phyloP scores from a whole-genome alignment of 805 yeast genomes.

The Saccharomyces eubayanus region DNA sequence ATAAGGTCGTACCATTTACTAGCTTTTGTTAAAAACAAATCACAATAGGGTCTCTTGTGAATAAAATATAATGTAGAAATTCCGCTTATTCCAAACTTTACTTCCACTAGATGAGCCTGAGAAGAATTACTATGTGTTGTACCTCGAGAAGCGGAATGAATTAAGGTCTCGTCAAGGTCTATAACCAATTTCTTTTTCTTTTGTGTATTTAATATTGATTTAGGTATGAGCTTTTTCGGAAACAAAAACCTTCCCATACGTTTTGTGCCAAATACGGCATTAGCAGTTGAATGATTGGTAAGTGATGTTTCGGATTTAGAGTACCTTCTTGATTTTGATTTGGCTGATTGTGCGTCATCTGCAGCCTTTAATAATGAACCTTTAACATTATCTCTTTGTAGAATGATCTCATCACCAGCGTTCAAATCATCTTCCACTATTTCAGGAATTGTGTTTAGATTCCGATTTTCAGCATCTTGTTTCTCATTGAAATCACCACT shows the following conservation, averaged over 20 bases:
- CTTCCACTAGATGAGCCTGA: constrained; percentile 70
- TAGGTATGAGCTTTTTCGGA: constrained; percentile 37
- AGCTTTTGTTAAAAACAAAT: constrained; percentile 68
- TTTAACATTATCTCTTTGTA: constrained; percentile 27
- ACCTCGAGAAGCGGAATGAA: constrained; percentile 77
- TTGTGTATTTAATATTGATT: constrained; percentile 27
- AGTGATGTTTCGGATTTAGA: constrained; percentile 7
- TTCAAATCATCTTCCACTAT: constrained; percentile 23
- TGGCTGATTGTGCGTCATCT: constrained; percentile 2
- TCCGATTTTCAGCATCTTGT: background rate
- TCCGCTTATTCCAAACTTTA: constrained; percentile 47
- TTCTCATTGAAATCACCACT: background rate
- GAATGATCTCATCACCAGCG: constrained; percentile 23
- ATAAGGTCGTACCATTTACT: constrained; percentile 82
- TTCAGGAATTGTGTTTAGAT: constrained; percentile 3
- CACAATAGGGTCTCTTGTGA: constrained; percentile 87
- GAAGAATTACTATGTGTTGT: constrained; percentile 24
- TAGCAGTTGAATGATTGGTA: constrained; percentile 16
- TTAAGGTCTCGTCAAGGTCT: constrained; percentile 89
- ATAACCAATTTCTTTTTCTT: constrained; percentile 59
- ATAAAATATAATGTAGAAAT: constrained; percentile 80
- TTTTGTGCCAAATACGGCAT: constrained; percentile 21
- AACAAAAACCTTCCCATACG: constrained; percentile 36
- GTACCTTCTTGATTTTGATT: constrained; percentile 1
- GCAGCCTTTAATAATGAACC: constrained; percentile 23